A percentile compares a stretch with the other conserved stretches of the same genome.
Conservation (phyloP, 805 yeast species). For the Yarrowia sp. region DNA sequence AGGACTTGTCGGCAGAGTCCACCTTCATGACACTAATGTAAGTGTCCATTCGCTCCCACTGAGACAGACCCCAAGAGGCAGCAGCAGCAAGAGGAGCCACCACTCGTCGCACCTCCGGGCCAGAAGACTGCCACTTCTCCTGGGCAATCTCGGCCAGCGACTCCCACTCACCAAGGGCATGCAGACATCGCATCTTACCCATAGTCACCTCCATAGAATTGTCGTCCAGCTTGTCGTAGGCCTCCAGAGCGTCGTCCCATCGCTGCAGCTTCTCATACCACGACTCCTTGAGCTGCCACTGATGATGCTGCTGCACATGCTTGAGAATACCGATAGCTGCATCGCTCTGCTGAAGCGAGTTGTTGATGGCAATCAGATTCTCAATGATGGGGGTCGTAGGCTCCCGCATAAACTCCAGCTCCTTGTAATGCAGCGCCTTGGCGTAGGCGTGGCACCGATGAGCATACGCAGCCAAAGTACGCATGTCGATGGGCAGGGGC, state of each 20-base stretch:
- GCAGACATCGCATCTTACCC: slow-evolving; percentile 98
- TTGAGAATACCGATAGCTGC: slow-evolving; percentile 96
- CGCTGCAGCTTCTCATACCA: slow-evolving; percentile 97
- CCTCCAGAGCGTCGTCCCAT: slow-evolving; percentile 96
- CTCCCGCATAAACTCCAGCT: slow-evolving; percentile 88
- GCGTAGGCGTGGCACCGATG: slow-evolving; percentile 97
- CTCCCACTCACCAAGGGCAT: slow-evolving; percentile 99
- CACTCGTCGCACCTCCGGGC: slow-evolving; percentile 68
- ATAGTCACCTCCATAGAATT: slow-evolving; percentile 77
- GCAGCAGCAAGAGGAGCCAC: slow-evolving; percentile 98
- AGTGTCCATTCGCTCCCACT: slow-evolving; percentile 94
- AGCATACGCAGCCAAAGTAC: slow-evolving; percentile 87
- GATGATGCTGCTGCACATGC: slow-evolving; percentile 58
- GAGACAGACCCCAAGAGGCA: slow-evolving; percentile 97
- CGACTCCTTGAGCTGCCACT: slow-evolving; percentile 84
- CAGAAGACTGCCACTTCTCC: slow-evolving; percentile 74
- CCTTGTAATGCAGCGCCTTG: slow-evolving; percentile 93
- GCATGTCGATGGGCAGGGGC: slow-evolving; percentile 85
- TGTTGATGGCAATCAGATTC: slow-evolving; percentile 84
- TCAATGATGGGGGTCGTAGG: slow-evolving; percentile 91
- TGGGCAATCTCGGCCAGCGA: slow-evolving; percentile 79
- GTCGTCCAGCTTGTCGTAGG: slow-evolving; percentile 74
- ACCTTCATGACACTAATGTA: slow-evolving; percentile 85
- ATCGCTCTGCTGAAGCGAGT: slow-evolving; percentile 92
- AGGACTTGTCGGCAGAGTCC: slow-evolving; percentile 92